Percentiles rank a stretch among this genome's conserved stretches.
phyloP scores from a whole-genome alignment of 768 basidiomycete species.

The Mycena amicta region DNA sequence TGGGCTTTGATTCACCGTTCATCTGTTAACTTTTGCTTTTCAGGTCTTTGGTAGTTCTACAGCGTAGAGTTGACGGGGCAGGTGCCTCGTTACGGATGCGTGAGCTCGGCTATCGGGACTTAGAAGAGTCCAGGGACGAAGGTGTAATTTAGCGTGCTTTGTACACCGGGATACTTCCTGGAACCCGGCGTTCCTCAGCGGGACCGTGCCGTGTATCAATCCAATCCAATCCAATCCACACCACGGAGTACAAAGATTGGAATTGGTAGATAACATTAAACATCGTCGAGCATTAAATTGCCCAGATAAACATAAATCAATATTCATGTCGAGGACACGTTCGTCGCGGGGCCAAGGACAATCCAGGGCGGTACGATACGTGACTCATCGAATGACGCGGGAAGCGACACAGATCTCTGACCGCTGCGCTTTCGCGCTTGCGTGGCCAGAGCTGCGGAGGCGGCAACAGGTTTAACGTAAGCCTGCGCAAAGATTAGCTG shows the following conservation, averaged over 20 bases:
- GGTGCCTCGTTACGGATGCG: background rate
- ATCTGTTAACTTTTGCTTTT: constrained; percentile 1
- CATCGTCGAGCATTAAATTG: background rate
- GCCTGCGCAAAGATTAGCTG: constrained; percentile 25
- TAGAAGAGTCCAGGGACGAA: background rate
- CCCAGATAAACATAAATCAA: constrained; percentile 25
- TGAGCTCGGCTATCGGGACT: background rate
- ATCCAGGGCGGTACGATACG: constrained; percentile 66
- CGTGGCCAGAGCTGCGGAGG: constrained; percentile 40
- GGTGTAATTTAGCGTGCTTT: constrained; percentile 1
- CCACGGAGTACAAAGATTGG: background rate
- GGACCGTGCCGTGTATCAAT: constrained; percentile 11
- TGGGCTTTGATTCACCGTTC: background rate
- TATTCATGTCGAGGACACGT: constrained; percentile 61
- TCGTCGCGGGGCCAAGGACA: constrained; percentile 62
- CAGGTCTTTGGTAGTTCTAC: background rate
- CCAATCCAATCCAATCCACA: constrained; percentile 2
- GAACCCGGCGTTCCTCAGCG: constrained; percentile 5
- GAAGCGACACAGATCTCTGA: constrained; percentile 25
- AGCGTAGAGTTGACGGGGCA: background rate
- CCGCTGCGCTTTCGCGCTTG: constrained; percentile 13
- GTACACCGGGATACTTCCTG: constrained; percentile 5
- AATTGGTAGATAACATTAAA: background rate
- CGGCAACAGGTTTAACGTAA: constrained; percentile 36
- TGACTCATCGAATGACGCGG: constrained; percentile 59